Evolutionary conservation across 306 rosid genomes (phyloP).

Genomic region (Chamaecrista fasciculata): DNA sequence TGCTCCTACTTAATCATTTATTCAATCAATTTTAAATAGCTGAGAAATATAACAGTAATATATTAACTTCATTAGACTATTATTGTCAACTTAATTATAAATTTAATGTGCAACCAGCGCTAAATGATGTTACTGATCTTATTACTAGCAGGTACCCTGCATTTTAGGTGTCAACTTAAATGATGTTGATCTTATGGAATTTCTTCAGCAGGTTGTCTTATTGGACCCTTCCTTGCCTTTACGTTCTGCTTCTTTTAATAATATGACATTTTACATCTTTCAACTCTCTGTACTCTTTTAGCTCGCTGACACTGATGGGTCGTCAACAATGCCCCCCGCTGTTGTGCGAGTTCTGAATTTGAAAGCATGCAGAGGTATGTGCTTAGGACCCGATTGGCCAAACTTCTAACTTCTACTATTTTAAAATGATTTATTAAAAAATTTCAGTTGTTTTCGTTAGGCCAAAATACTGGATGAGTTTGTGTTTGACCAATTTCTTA

Average conservation of each 20-base stretch:
- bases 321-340: constrained; percentile 82
- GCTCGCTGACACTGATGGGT: constrained; percentile 94
- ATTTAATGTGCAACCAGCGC: not conserved
- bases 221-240: constrained; percentile 8
- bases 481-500: too few relatives aligned
- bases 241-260: constrained; percentile 21
- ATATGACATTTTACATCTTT: not conserved
- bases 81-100: constrained; percentile 12
- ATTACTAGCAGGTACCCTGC: constrained; percentile 72
- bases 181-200: constrained; percentile 82
- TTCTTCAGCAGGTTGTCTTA: constrained; percentile 86
- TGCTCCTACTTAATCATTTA: not conserved
- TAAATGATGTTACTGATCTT: constrained; percentile 23
- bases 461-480: too few relatives aligned
- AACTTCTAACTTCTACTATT: too few relatives aligned
- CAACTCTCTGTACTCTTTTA: constrained; percentile 33
- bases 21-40: constrained; percentile 7
- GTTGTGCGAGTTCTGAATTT: constrained; percentile 79
- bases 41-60: not conserved
- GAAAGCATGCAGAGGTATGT: constrained; percentile 92
- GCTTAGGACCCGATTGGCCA: too few relatives aligned
- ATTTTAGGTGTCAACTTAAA: constrained; percentile 82
- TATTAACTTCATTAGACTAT: not conserved
- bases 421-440: too few relatives aligned
- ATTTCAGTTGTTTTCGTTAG: too few relatives aligned